Conservation (phyloP, 2,329 filamentous ascomycete genomes). For the Clonostachys sp. region DNA sequence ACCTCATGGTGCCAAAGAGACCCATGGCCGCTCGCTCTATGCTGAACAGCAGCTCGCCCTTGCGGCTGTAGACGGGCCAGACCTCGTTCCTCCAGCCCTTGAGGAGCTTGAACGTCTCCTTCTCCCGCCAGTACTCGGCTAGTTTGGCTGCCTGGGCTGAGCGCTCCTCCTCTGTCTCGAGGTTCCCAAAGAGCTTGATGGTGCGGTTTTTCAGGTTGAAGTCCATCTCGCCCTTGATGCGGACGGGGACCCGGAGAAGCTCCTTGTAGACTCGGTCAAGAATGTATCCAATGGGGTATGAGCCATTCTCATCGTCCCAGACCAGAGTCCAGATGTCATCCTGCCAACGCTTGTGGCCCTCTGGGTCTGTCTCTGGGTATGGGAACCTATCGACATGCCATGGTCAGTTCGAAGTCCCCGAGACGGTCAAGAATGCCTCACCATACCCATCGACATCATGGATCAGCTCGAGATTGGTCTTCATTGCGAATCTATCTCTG, state of each 20-base stretch:
- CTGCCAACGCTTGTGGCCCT: constrained; percentile 48
- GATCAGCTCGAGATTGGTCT: constrained; percentile 44
- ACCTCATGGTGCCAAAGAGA: constrained; percentile 71
- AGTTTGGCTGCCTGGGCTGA: constrained; percentile 53
- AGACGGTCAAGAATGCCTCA: constrained; percentile 3
- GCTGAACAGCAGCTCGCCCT: constrained; percentile 61
- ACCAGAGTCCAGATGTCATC: constrained; percentile 64
- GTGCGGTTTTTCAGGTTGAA: constrained; percentile 57
- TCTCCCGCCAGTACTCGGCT: constrained; percentile 62
- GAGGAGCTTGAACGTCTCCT: constrained; percentile 69
- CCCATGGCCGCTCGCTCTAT: constrained; percentile 73
- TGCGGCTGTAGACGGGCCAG: constrained; percentile 71
- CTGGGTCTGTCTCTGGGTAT: constrained; percentile 59
- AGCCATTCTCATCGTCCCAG: constrained; percentile 59
- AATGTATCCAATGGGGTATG: constrained; percentile 59
- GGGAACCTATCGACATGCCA: constrained; percentile 59
- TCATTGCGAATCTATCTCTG: constrained; percentile 7
- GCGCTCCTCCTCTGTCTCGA: constrained; percentile 56
- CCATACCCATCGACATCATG: constrained; percentile 50
- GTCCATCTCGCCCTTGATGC: constrained; percentile 52
- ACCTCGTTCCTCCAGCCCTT: constrained; percentile 76
- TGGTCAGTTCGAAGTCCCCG: background rate
- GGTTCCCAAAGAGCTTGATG: constrained; percentile 55
- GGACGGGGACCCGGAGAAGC: constrained; percentile 40
- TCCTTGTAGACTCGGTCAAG: constrained; percentile 42